Conservation (phyloP, 495 filamentous ascomycete species). For the Penicillium atrosanguineum region DNA sequence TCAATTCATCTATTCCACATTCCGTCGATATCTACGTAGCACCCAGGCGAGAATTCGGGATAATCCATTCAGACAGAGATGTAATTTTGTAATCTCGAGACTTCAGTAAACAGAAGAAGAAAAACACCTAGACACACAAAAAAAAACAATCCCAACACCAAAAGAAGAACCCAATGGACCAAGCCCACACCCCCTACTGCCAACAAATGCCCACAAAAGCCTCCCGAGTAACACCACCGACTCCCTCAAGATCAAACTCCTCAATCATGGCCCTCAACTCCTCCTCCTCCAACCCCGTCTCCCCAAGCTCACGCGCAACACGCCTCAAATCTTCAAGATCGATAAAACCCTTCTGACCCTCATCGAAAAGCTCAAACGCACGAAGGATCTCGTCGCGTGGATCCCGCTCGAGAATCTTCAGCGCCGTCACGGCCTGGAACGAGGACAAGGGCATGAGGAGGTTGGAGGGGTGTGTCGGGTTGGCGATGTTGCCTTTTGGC, state of each 20-base stretch:
- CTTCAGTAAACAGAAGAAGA: neutral
- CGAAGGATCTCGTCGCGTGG: conserved; percentile 88
- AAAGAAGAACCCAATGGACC: neutral
- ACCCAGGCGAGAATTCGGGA: neutral
- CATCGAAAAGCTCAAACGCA: conserved; percentile 88
- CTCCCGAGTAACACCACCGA: conserved; percentile 83
- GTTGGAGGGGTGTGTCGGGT: conserved; percentile 49
- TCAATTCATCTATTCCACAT: neutral
- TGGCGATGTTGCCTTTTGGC: conserved; percentile 17
- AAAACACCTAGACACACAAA: neutral
- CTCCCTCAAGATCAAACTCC: conserved; percentile 94
- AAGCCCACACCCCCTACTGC: conserved; percentile 34
- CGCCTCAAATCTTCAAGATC: conserved; percentile 78
- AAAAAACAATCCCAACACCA: conserved; percentile 1
- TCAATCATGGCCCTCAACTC: conserved; percentile 95
- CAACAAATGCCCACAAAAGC: conserved; percentile 85
- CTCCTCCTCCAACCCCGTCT: conserved; percentile 84
- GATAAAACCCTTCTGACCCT: conserved; percentile 77
- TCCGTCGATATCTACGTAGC: neutral
- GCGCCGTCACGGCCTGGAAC: conserved; percentile 77
- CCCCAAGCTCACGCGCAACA: conserved; percentile 87
- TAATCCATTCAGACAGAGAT: neutral
- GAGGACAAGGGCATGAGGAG: conserved; percentile 68
- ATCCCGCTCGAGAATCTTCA: conserved; percentile 76
- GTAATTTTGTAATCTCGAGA: neutral